Conservation (phyloP, 2,329 filamentous ascomycete genomes). For the Plectosphaerella cucumerina region DNA sequence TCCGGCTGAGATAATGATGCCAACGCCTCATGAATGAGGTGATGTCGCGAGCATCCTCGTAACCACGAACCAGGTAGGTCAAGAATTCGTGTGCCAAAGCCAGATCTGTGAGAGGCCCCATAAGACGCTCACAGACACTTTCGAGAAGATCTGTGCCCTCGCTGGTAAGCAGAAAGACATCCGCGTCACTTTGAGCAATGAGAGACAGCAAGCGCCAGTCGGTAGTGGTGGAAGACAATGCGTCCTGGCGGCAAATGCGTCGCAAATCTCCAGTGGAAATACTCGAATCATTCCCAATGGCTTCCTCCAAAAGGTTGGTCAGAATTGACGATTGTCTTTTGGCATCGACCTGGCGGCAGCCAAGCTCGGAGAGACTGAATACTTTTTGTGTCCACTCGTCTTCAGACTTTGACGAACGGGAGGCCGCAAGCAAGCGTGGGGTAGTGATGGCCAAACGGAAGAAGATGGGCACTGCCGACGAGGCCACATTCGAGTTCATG, state of each 20-base stretch:
- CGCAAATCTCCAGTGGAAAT: slow-evolving; percentile 37
- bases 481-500: slow-evolving; percentile 26
- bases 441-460: slow-evolving; percentile 35
- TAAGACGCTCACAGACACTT: slow-evolving; percentile 31
- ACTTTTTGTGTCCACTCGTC: slow-evolving; percentile 35
- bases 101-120: slow-evolving; percentile 12
- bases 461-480: slow-evolving; percentile 36
- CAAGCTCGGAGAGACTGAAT: slow-evolving; percentile 25
- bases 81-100: slow-evolving; percentile 30
- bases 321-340: slow-evolving; percentile 19
- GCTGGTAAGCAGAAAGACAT: slow-evolving; percentile 35
- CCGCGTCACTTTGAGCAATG: slow-evolving; percentile 40
- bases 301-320: slow-evolving; percentile 24
- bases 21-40: slow-evolving; percentile 42
- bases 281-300: slow-evolving; percentile 20
- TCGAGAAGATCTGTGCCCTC: slow-evolving; percentile 34
- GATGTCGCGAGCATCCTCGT: slow-evolving; percentile 38
- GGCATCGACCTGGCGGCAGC: slow-evolving; percentile 16
- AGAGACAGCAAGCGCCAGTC: slow-evolving; percentile 39
- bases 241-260: slow-evolving; percentile 37
- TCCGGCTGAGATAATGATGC: slow-evolving; percentile 35
- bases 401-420: slow-evolving; percentile 28
- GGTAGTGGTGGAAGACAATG: slow-evolving; percentile 24
- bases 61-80: slow-evolving; percentile 37
- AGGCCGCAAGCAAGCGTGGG: slow-evolving; percentile 25